Conservation (phyloP, 1,139 yeast species). For the Protomyces inouyei region DNA sequence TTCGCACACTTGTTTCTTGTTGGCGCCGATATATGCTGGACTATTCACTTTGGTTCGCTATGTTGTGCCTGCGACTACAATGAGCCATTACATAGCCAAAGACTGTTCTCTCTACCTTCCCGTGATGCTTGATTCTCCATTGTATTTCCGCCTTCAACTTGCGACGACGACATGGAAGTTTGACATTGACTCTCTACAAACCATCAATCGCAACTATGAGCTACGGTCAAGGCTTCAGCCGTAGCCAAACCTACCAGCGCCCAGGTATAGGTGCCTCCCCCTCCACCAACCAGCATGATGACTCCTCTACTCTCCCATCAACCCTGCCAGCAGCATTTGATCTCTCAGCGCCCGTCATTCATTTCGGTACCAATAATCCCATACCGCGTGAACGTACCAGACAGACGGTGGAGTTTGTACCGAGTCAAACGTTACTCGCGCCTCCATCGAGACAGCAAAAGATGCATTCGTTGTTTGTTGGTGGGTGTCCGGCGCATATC, state of each 20-base stretch:
- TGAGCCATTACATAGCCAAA: not conserved
- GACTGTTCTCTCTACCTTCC: not conserved
- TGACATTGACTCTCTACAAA: no score
- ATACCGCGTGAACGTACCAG: conserved; percentile 7
- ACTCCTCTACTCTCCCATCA: not conserved
- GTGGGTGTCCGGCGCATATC: conserved; percentile 36
- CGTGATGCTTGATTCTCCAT: no score
- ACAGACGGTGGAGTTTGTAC: conserved; percentile 7
- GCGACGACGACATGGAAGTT: no score
- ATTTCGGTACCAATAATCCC: conserved; percentile 26
- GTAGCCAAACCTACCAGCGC: not conserved
- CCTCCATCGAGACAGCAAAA: conserved; percentile 37
- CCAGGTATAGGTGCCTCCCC: not conserved
- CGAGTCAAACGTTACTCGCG: conserved; percentile 12
- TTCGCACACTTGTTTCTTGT: not conserved
- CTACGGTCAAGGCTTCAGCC: not conserved
- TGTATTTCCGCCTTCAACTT: no score
- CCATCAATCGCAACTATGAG: not conserved
- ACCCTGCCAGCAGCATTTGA: conserved; percentile 4
- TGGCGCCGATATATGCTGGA: no score
- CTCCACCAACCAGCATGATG: not conserved
- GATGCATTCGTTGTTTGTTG: conserved; percentile 38
- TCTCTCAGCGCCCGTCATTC: conserved; percentile 28
- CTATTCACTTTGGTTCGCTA: no score
- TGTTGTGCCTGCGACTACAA: no score